Conservation (phyloP, 306 rosid genomes). For the Acacia confusa region DNA sequence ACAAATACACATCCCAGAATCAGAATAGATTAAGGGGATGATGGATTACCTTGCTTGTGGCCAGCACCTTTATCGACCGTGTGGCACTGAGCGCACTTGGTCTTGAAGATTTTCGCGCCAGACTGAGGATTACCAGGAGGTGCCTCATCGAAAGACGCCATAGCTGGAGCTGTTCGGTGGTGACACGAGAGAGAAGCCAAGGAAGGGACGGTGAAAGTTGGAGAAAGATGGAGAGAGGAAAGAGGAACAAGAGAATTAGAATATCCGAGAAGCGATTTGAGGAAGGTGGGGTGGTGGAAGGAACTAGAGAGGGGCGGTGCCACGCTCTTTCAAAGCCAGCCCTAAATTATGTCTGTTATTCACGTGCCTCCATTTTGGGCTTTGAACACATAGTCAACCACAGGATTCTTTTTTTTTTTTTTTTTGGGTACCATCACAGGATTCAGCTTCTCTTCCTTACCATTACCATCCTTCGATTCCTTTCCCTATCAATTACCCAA, state of each 20-base stretch:
- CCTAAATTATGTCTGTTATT: neutral
- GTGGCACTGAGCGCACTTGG: conserved; percentile 96
- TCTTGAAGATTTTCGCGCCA: conserved; percentile 86
- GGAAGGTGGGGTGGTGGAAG: neutral
- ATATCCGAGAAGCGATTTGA: neutral
- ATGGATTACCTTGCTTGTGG: conserved; percentile 77
- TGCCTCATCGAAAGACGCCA: conserved; percentile 82
- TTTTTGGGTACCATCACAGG: too few relatives aligned
- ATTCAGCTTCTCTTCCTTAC: too few relatives aligned
- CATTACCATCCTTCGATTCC: too few relatives aligned
- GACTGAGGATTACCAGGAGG: conserved; percentile 65
- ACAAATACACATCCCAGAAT: neutral
- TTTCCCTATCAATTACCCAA: too few relatives aligned
- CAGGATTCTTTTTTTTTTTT: too few relatives aligned
- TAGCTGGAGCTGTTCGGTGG: neutral
- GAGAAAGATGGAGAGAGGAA: neutral
- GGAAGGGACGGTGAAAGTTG: neutral
- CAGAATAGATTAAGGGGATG: neutral
- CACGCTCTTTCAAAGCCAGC: neutral
- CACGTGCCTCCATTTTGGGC: neutral
- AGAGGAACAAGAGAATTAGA: neutral
- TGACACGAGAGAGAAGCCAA: neutral
- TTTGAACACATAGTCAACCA: neutral
- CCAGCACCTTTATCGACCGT: conserved; percentile 86
- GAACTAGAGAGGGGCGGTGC: neutral